Evolutionary conservation across 306 rosid genomes (phyloP).

Genomic region (Macrotyloma uniflorum): DNA sequence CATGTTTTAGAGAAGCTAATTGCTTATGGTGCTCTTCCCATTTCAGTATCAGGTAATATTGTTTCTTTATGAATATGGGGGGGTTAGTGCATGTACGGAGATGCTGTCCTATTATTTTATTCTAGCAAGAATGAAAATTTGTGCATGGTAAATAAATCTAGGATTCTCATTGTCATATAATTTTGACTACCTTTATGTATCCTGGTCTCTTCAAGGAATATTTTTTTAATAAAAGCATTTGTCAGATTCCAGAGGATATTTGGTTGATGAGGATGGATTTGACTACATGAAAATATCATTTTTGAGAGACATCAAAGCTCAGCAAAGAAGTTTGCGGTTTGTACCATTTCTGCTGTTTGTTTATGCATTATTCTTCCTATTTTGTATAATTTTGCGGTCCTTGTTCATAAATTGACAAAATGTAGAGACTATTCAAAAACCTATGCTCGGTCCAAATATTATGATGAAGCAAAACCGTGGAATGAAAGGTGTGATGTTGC

Average conservation of each 20-base stretch:
- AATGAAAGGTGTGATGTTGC: constrained; percentile 92
- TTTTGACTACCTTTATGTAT: constrained; percentile 1
- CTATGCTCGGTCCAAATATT: constrained; percentile 94
- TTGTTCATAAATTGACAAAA: constrained; percentile 39
- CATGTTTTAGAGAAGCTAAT: constrained; percentile 97
- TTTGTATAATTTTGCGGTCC: constrained; percentile 31
- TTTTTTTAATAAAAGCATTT: constrained; percentile 33
- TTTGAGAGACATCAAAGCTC: constrained; percentile 90
- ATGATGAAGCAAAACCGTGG: constrained; percentile 98
- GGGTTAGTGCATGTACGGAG: constrained; percentile 38
- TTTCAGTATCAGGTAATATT: constrained; percentile 83
- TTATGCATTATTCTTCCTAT: constrained; percentile 24
- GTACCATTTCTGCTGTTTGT: constrained; percentile 34
- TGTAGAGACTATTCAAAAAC: constrained; percentile 98
- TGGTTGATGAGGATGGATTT: constrained; percentile 98
- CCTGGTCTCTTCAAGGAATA: constrained; percentile 10
- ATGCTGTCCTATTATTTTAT: constrained; percentile 7
- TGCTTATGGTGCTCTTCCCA: constrained; percentile 95
- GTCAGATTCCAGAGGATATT: constrained; percentile 93
- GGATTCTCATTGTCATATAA: background rate
- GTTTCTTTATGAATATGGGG: background rate
- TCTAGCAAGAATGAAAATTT: constrained; percentile 1
- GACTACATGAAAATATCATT: constrained; percentile 88
- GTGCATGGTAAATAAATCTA: background rate
- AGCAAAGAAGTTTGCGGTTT: constrained; percentile 90